Evolutionary conservation across 306 rosid species (phyloP).

Genomic region (Cicer bijugum): DNA sequence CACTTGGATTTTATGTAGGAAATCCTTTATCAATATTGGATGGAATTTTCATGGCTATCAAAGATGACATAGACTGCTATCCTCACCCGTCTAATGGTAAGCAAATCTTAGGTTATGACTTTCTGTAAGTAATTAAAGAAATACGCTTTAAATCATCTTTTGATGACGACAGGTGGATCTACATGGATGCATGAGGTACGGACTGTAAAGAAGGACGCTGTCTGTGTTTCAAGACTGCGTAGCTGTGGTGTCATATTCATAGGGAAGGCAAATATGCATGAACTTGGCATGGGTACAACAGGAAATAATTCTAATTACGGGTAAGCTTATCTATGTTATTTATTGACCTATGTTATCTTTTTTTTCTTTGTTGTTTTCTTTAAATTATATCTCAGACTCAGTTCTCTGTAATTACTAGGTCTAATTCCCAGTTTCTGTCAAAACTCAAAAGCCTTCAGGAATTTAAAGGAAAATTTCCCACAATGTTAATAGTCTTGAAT

Average conservation of each 20-base stretch:
- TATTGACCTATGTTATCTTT: slow-evolving; percentile 6
- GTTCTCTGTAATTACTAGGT: slow-evolving; percentile 21
- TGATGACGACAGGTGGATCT: slow-evolving; percentile 67
- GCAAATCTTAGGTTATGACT: slow-evolving; percentile 37
- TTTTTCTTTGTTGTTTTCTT: slow-evolving; percentile 33
- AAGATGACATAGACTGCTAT: slow-evolving; percentile 93
- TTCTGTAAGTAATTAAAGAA: slow-evolving; percentile 1
- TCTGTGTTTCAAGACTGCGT: slow-evolving; percentile 74
- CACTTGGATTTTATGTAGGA: slow-evolving; percentile 57
- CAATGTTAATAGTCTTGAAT: not conserved
- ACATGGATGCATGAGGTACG: slow-evolving; percentile 98
- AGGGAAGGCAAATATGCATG: slow-evolving; percentile 98
- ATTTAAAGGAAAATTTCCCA: slow-evolving; percentile 12
- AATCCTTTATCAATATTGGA: slow-evolving; percentile 87
- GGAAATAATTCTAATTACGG: slow-evolving; percentile 93
- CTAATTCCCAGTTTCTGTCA: slow-evolving; percentile 13
- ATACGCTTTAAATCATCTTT: slow-evolving; percentile 31
- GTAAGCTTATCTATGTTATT: slow-evolving; percentile 53
- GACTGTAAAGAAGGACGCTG: slow-evolving; percentile 65
- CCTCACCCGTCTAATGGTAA: slow-evolving; percentile 87
- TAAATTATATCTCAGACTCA: slow-evolving; percentile 6
- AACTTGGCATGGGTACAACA: slow-evolving; percentile 97
- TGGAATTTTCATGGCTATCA: slow-evolving; percentile 91
- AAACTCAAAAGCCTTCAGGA: slow-evolving; percentile 32
- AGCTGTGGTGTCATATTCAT: slow-evolving; percentile 83